Percentiles rank a stretch among this genome's conserved stretches.
Conservation (phyloP, 1,284 basidiomycete species). For the Trametes polyzona region DNA sequence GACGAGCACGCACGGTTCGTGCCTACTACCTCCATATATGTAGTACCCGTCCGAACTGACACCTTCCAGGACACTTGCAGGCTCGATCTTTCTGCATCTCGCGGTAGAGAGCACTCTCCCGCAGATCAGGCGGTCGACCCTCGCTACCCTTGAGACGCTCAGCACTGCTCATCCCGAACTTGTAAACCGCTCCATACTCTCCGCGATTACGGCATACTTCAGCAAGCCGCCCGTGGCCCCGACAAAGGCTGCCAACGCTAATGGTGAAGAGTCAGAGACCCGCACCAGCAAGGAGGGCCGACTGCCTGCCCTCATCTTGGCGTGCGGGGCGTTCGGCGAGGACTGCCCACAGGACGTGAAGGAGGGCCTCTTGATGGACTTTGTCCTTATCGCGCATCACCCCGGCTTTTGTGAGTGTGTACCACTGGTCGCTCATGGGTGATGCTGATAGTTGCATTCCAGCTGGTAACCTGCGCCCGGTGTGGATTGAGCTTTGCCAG, state of each 20-base stretch:
- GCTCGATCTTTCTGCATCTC: slow-evolving; percentile 70
- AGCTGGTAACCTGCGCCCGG: slow-evolving; percentile 61
- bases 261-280: slow-evolving; percentile 38
- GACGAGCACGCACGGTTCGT: slow-evolving; percentile 62
- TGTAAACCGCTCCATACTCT: slow-evolving; percentile 55
- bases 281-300: slow-evolving; percentile 50
- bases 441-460: background rate
- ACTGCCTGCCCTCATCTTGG: slow-evolving; percentile 54
- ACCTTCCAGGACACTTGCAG: slow-evolving; percentile 42
- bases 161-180: slow-evolving; percentile 45
- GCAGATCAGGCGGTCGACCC: slow-evolving; percentile 54
- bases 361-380: slow-evolving; percentile 54
- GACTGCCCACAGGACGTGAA: slow-evolving; percentile 41
- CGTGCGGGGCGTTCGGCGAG: slow-evolving; percentile 48
- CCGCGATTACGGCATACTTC: slow-evolving; percentile 56
- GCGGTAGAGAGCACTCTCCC: slow-evolving; percentile 59
- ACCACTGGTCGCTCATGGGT: background rate
- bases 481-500: slow-evolving; percentile 87
- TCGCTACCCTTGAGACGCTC: slow-evolving; percentile 46
- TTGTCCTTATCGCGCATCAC: slow-evolving; percentile 79
- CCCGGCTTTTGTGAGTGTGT: slow-evolving; percentile 56
- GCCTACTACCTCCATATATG: background rate
- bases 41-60: background rate
- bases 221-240: slow-evolving; percentile 29
- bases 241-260: slow-evolving; percentile 19